These are phyloP conservation scores for Linaria vulgaris DNA, from an alignment of 257 asterid genomes.

Conservation along the genomic window DNA sequence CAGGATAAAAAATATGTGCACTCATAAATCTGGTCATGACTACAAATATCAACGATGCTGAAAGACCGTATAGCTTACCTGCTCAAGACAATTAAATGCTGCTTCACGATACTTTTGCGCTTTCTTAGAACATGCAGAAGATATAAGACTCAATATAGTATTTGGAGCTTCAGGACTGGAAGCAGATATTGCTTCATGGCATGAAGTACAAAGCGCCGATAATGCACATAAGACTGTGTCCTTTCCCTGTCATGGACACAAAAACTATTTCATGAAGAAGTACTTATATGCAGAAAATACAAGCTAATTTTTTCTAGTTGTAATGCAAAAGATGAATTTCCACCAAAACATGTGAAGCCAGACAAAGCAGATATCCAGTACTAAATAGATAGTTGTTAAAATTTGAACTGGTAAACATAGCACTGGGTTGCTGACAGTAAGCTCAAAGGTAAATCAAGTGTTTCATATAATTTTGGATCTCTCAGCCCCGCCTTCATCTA, in stretches of 20 bases:
- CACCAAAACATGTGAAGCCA: conserved; percentile 14
- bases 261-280: background rate
- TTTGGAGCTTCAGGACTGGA: conserved; percentile 63
- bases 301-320: conserved; percentile 15
- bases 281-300: conserved; percentile 7
- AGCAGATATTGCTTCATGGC: conserved; percentile 69
- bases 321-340: conserved; percentile 18
- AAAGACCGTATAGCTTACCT: conserved; percentile 46
- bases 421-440: conserved; percentile 8
- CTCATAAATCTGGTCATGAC: background rate
- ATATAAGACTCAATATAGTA: conserved; percentile 65
- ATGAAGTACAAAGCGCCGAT: conserved; percentile 77
- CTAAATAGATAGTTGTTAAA: background rate
- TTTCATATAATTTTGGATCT: background rate
- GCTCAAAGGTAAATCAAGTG: conserved; percentile 15
- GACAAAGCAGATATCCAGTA: conserved; percentile 15
- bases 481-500: conserved; percentile 6
- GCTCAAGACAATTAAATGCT: conserved; percentile 88
- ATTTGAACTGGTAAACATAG: conserved; percentile 12
- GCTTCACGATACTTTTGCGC: conserved; percentile 82
- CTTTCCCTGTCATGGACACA: conserved; percentile 72
- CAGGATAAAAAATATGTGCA: background rate
- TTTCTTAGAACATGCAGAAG: conserved; percentile 80
- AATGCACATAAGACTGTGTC: conserved; percentile 76
- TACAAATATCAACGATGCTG: conserved; percentile 14